Conservation (phyloP, 345 rosid species). For the Kandelia obovata region DNA sequence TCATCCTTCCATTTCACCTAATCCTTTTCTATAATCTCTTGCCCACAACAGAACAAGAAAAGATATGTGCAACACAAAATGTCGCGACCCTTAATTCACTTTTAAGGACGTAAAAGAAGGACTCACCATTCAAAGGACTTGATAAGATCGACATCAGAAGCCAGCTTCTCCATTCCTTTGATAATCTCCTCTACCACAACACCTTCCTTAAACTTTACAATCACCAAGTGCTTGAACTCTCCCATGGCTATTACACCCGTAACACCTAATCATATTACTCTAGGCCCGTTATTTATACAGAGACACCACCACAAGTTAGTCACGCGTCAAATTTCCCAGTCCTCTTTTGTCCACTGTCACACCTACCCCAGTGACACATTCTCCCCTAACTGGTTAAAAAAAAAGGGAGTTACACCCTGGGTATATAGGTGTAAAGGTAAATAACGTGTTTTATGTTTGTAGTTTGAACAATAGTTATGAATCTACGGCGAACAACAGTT, state of each 20-base stretch:
- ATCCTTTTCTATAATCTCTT: not conserved
- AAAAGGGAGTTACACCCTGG: not conserved
- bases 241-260: conserved; percentile 28
- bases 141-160: conserved; percentile 62
- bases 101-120: not conserved
- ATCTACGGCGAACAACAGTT: conserved; percentile 25
- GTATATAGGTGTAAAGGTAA: too few relatives aligned
- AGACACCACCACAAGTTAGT: conserved; percentile 14
- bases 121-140: conserved; percentile 83
- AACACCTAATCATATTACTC: not conserved
- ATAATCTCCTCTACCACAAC: conserved; percentile 57
- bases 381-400: not conserved
- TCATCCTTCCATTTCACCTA: not conserved
- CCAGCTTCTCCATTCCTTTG: conserved; percentile 83
- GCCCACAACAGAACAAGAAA: too few relatives aligned
- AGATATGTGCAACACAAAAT: too few relatives aligned
- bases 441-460: too few relatives aligned
- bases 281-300: conserved; percentile 20
- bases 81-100: too few relatives aligned
- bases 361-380: conserved; percentile 13
- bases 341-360: conserved; percentile 21
- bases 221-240: conserved; percentile 80
- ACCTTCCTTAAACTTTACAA: conserved; percentile 83
- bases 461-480: not conserved
- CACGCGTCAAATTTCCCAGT: conserved; percentile 41